A percentile compares a stretch with the other conserved stretches of the same genome.
phyloP scores from a whole-genome alignment of 2,329 filamentous ascomycete species.

The Apiospora hydei region DNA sequence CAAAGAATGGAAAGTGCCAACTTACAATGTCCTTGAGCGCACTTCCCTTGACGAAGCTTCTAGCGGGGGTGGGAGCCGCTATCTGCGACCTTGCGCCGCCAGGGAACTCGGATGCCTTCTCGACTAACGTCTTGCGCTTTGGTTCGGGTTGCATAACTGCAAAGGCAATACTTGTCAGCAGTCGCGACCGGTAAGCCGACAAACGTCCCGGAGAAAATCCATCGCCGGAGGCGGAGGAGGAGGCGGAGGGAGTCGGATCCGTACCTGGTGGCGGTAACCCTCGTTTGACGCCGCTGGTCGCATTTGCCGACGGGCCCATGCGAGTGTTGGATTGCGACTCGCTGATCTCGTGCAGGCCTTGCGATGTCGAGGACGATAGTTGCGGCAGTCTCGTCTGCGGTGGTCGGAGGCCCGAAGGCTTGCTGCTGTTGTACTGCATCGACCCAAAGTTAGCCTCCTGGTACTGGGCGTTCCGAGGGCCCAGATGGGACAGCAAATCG shows the following conservation, averaged over 20 bases:
- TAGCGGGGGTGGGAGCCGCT: conserved; percentile 50
- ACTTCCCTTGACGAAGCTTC: conserved; percentile 54
- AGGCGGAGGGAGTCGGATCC: conserved; percentile 26
- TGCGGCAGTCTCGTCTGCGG: conserved; percentile 18
- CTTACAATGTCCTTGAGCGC: conserved; percentile 44
- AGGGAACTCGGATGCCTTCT: conserved; percentile 61
- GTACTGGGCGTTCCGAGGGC: background rate
- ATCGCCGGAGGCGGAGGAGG: background rate
- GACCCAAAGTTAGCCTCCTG: background rate
- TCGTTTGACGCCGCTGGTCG: conserved; percentile 59
- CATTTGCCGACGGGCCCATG: conserved; percentile 50
- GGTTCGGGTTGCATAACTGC: conserved; percentile 61
- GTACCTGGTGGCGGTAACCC: conserved; percentile 54
- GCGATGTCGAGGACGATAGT: conserved; percentile 33
- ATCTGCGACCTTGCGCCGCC: conserved; percentile 46
- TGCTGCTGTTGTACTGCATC: conserved; percentile 23
- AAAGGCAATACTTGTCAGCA: conserved; percentile 23
- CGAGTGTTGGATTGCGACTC: conserved; percentile 69
- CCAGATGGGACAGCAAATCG: background rate
- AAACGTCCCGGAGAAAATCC: background rate
- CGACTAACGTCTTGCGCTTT: conserved; percentile 66
- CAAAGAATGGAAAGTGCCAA: background rate
- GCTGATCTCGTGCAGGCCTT: conserved; percentile 60
- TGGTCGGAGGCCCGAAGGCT: conserved; percentile 28
- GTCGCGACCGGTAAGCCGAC: conserved; percentile 20